Base-by-base conservation (phyloP, 2,329 filamentous ascomycete species). In the Alternaria triticimaculans region DNA sequence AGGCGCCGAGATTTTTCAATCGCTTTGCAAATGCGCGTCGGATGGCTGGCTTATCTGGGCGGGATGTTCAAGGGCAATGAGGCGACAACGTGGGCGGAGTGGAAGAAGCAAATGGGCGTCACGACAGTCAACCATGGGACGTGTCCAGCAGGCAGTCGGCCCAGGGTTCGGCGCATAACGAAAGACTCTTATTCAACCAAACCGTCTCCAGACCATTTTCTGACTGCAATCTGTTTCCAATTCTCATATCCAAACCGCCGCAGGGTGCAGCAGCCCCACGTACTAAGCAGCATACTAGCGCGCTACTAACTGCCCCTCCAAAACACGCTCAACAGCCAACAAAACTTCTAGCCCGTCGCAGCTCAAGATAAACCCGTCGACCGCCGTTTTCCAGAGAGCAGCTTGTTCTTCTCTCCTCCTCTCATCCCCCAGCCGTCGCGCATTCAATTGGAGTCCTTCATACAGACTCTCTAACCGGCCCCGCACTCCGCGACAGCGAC, bases 21-120 rank as follows among this genome's bases (percentile, higher is more conserved):
- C 46, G 62, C 48, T 64, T 55, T 72, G 69, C 50, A 62, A 64
- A 67, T 53, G 20, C 51, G 60, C 55, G 63, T 62, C 59, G 63
- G 66, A 56, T 67, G 68, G 66, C 73, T 74, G 68, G 66, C 73
- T 74, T 76, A 74, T 75, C 74, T 65, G 69, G 60, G 72, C 65
- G 66, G 65, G 56, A 67, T 72, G 70, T 56, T 64, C 63, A 57
- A 68, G 60, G 48, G 63, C 67, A 62, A 65, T 68, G 70, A 65
- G 62, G 67, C 62, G 49, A 58, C 62, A 67, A 67, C 71, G 69
- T 72, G 72, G 72, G 73, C 66, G 66, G 64, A 65, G 65, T 51
- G 62, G 60, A 60, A 70, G 66, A 72, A 67, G 73, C 67, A 71
- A 53, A 68, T 60, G 58, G 45, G 57, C 53, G 69, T 63, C 62